Evolutionary conservation across 805 yeast genomes (phyloP).

Genomic region (Candida silvicultrix): DNA sequence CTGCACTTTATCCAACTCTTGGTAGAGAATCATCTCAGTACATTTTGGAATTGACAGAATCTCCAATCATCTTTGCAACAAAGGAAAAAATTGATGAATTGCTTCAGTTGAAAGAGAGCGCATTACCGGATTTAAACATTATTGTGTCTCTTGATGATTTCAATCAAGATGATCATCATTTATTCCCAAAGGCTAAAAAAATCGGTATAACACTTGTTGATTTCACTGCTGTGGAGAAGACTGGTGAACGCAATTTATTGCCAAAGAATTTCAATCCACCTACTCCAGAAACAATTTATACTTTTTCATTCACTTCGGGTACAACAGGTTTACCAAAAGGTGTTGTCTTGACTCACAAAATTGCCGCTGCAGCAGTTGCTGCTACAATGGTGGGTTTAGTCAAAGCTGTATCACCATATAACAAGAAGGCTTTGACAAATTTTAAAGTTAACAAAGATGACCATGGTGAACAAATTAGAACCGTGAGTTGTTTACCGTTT

Average conservation of each 20-base stretch:
- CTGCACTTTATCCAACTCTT: slow-evolving; percentile 47
- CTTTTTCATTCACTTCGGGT: slow-evolving; percentile 70
- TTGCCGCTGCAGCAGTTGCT: slow-evolving; percentile 42
- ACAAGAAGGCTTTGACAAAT: slow-evolving; percentile 7
- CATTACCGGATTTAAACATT: slow-evolving; percentile 35
- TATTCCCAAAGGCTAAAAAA: slow-evolving; percentile 25
- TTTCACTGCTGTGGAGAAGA: slow-evolving; percentile 34
- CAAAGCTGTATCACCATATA: slow-evolving; percentile 12
- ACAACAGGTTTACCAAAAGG: slow-evolving; percentile 76
- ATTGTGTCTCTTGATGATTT: slow-evolving; percentile 52
- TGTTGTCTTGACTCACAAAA: slow-evolving; percentile 47
- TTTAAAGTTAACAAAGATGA: slow-evolving; percentile 15
- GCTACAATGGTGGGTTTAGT: slow-evolving; percentile 26
- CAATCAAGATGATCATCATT: slow-evolving; percentile 25
- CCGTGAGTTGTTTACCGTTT: slow-evolving; percentile 42
- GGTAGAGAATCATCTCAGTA: slow-evolving; percentile 55
- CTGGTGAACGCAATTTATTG: slow-evolving; percentile 38
- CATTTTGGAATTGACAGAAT: slow-evolving; percentile 50
- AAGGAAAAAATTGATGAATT: slow-evolving; percentile 40
- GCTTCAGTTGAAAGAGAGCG: slow-evolving; percentile 34
- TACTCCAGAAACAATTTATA: slow-evolving; percentile 42
- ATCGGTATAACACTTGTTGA: slow-evolving; percentile 31
- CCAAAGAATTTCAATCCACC: slow-evolving; percentile 37
- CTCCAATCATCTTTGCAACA: slow-evolving; percentile 54
- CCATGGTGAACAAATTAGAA: slow-evolving; percentile 23